These are phyloP conservation scores for Candida quercuum DNA, from an alignment of 805 yeast genomes.

Conservation along the genomic window DNA sequence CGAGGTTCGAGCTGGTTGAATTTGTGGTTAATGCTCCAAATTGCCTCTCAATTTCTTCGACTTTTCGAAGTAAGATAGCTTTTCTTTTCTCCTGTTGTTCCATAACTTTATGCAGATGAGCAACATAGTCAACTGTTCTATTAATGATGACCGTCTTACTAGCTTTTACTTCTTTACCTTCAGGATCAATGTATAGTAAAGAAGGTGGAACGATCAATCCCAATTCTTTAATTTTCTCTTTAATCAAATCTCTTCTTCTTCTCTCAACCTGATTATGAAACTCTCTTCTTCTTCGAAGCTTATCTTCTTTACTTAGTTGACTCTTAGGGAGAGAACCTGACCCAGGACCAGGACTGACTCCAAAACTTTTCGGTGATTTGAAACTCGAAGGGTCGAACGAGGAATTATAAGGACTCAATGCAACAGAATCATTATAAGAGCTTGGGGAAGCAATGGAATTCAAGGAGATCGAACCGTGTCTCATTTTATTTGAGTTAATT, in stretches of 20 bases:
- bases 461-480: conserved; percentile 1
- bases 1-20: background rate
- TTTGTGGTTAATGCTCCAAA: conserved; percentile 13
- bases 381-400: conserved; percentile 21
- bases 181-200: conserved; percentile 37
- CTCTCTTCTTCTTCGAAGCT: conserved; percentile 72
- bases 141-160: conserved; percentile 76
- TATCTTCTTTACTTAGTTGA: conserved; percentile 55
- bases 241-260: conserved; percentile 84
- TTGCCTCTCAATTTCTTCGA: conserved; percentile 28
- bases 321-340: conserved; percentile 25
- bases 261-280: conserved; percentile 94
- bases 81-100: conserved; percentile 47
- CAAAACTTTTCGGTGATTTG: conserved; percentile 27
- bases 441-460: conserved; percentile 2
- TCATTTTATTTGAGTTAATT: conserved; percentile 13
- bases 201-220: conserved; percentile 79
- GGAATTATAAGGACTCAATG: conserved; percentile 21
- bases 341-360: conserved; percentile 20
- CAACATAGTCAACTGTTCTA: conserved; percentile 76
- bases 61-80: conserved; percentile 33
- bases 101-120: conserved; percentile 57
- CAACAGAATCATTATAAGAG: conserved; percentile 17
- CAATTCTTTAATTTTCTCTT: conserved; percentile 80
- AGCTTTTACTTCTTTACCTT: conserved; percentile 66